Percentiles rank a stretch among this genome's conserved stretches.
Conservation (phyloP, 2,329 filamentous ascomycete species). For the Botrytis tulipae region DNA sequence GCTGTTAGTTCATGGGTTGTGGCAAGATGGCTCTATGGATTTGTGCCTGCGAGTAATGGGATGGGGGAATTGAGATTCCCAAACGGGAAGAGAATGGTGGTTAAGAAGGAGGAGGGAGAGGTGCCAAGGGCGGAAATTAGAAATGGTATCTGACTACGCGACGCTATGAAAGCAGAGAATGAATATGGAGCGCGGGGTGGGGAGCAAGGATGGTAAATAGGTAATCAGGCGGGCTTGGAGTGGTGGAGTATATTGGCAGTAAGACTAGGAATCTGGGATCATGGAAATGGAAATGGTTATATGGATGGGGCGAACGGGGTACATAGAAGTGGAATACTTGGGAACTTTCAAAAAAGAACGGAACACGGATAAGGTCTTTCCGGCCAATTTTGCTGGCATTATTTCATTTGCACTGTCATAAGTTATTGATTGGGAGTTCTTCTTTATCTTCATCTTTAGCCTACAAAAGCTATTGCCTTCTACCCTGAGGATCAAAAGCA, state of each 20-base stretch:
- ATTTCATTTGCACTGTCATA: background rate
- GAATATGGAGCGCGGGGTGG: no score
- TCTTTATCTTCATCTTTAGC: background rate
- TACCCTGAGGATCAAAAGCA: background rate
- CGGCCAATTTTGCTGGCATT: background rate
- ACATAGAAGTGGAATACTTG: background rate
- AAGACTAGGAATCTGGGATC: background rate
- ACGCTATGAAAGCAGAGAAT: no score
- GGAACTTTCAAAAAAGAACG: background rate
- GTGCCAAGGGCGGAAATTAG: conserved; percentile 23
- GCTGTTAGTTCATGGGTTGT: conserved; percentile 58
- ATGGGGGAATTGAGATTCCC: conserved; percentile 26
- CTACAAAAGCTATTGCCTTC: background rate
- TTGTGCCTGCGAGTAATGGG: conserved; percentile 31
- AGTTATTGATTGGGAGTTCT: no score
- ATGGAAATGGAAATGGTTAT: background rate
- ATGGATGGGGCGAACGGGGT: background rate
- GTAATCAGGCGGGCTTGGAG: background rate
- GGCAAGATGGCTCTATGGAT: conserved; percentile 47
- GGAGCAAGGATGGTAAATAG: background rate
- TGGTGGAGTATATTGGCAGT: background rate
- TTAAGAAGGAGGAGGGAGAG: conserved; percentile 31
- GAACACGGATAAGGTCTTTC: no score
- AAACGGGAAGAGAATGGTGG: conserved; percentile 30
- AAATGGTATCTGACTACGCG: conserved; percentile 8